These are phyloP conservation scores for Fraxinus quadrangulata DNA, from an alignment of 257 asterid genomes.

Conservation along the genomic window DNA sequence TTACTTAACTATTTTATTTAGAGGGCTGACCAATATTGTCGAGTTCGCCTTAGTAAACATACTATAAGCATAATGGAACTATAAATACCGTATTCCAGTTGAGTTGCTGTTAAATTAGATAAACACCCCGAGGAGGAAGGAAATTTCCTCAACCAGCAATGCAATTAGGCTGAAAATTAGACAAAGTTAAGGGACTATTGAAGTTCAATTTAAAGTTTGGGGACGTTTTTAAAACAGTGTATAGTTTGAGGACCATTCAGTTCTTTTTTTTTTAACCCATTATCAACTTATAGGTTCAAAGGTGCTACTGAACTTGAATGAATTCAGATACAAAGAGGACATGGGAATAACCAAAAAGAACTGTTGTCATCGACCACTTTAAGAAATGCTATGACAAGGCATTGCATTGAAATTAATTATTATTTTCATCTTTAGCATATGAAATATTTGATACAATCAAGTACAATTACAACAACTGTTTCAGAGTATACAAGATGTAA, in stretches of 20 bases:
- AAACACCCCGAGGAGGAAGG: not conserved
- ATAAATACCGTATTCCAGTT: too few species aligned
- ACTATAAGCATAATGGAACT: too few species aligned
- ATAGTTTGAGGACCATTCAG: too few species aligned
- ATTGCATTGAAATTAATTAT: not conserved
- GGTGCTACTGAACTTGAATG: not conserved
- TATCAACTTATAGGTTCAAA: not conserved
- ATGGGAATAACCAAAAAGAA: not conserved
- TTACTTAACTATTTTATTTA: not conserved
- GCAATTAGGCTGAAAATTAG: too few species aligned
- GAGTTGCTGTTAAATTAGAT: not conserved
- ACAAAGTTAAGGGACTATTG: too few species aligned
- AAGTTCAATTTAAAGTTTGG: too few species aligned
- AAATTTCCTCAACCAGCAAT: too few species aligned
- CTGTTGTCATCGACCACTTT: too few species aligned
- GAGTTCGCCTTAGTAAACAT: too few species aligned
- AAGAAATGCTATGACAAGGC: not conserved
- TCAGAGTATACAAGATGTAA: constrained; percentile 5
- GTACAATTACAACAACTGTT: constrained; percentile 26
- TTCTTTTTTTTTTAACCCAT: too few species aligned
- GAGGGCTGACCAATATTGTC: too few species aligned
- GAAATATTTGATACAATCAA: constrained; percentile 17
- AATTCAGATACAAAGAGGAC: not conserved
- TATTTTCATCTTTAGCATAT: constrained; percentile 13
- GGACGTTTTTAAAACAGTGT: too few species aligned